phyloP scores from a whole-genome alignment of 306 rosid genomes.

The Prunus kanzakura region DNA sequence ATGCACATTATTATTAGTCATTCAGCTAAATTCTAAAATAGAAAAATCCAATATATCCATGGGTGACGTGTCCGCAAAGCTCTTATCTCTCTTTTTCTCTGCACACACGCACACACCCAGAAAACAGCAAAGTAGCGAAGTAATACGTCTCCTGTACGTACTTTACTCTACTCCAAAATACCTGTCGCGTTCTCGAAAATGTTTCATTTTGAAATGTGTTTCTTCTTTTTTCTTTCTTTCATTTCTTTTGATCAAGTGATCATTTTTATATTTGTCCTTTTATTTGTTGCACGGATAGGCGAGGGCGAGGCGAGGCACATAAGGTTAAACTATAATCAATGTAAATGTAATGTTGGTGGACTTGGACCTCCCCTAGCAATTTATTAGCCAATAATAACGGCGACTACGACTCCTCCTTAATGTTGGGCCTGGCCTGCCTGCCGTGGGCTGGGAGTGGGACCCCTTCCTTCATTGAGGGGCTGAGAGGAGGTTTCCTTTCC shows the following conservation, averaged over 20 bases:
- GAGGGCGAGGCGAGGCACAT: background rate
- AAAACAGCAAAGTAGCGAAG: too few species aligned
- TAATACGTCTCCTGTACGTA: background rate
- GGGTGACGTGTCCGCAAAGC: constrained; percentile 26
- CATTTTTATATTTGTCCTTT: too few species aligned
- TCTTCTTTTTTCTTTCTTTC: too few species aligned
- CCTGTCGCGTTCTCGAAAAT: too few species aligned
- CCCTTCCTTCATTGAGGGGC: background rate
- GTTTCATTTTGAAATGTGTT: too few species aligned
- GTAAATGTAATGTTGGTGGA: background rate
- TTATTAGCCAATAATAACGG: background rate
- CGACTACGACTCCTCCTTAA: background rate
- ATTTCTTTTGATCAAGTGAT: too few species aligned
- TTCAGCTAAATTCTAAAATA: background rate
- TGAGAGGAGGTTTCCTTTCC: background rate
- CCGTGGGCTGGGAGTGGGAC: background rate
- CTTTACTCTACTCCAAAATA: background rate
- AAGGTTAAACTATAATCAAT: background rate
- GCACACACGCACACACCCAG: background rate
- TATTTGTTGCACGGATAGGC: too few species aligned
- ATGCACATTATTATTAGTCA: constrained; percentile 4
- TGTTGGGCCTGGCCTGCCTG: background rate
- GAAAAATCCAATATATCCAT: background rate
- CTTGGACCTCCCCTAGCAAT: background rate
- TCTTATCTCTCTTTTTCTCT: background rate